These are phyloP conservation scores for Diutina neorugosa DNA, from an alignment of 1,139 yeast genomes.

Conservation along the genomic window DNA sequence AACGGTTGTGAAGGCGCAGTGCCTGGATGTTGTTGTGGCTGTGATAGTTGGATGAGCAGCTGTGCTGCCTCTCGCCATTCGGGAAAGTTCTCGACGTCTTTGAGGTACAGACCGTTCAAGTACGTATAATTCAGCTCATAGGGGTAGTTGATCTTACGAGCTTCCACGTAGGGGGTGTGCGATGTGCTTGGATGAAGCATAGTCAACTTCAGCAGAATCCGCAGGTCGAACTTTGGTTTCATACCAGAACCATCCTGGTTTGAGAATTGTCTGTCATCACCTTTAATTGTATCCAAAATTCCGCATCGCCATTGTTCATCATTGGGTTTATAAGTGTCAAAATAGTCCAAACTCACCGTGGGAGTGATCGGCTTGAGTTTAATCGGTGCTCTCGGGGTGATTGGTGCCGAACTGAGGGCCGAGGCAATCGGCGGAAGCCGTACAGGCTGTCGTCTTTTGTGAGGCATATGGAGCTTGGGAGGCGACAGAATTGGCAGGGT, in stretches of 20 bases:
- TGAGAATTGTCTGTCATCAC: conserved; percentile 15
- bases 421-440: not conserved
- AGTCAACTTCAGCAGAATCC: conserved; percentile 23
- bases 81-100: conserved; percentile 34
- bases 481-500: conserved; percentile 14
- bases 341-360: conserved; percentile 34
- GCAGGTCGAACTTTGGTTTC: conserved; percentile 31
- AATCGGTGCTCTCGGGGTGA: conserved; percentile 2
- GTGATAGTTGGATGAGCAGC: conserved; percentile 27
- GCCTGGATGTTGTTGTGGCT: conserved; percentile 9
- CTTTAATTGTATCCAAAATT: conserved; percentile 25
- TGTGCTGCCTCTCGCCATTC: conserved; percentile 37
- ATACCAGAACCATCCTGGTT: conserved; percentile 12
- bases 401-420: not conserved
- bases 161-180: conserved; percentile 8
- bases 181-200: not conserved
- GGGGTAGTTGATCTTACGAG: conserved; percentile 37
- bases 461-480: conserved; percentile 4
- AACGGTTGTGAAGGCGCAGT: not conserved
- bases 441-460: not conserved
- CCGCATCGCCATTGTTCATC: conserved; percentile 38
- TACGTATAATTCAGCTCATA: conserved; percentile 45
- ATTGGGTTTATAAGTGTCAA: conserved; percentile 36
- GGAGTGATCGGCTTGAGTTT: conserved; percentile 20
- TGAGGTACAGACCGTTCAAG: conserved; percentile 31